Conservation (phyloP, 2,329 filamentous ascomycete genomes). For the Triangularia verruculosa region DNA sequence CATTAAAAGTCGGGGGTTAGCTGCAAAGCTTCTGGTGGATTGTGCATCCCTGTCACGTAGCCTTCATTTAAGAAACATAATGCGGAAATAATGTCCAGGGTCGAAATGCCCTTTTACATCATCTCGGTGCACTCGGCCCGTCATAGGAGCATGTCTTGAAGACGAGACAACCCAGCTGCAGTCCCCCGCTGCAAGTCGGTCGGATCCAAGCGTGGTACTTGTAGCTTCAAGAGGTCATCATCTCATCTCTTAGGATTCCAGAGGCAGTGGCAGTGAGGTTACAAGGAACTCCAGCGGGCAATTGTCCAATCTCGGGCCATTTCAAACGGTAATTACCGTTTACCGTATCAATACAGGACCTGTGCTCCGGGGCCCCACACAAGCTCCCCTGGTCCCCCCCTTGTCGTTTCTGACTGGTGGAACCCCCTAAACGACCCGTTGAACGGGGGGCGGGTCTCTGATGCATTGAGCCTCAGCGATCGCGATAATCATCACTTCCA, state of each 20-base stretch:
- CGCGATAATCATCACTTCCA: neutral
- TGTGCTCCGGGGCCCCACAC: neutral
- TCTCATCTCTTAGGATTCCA: neutral
- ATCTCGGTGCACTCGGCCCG: slow-evolving; percentile 7
- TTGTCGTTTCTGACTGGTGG: neutral
- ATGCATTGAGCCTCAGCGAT: neutral
- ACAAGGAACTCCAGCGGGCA: neutral
- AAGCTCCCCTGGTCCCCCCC: neutral
- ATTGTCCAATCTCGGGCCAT: neutral
- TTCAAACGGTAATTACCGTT: neutral
- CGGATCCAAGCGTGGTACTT: too few species aligned
- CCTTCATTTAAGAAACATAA: slow-evolving; percentile 17
- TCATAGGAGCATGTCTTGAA: slow-evolving; percentile 3
- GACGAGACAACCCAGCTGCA: too few species aligned
- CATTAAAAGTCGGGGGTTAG: slow-evolving; percentile 14
- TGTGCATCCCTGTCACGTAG: slow-evolving; percentile 14
- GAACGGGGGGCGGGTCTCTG: neutral
- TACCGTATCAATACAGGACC: neutral
- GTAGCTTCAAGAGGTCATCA: neutral
- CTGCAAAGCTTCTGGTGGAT: slow-evolving; percentile 12
- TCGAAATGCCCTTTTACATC: slow-evolving; percentile 2
- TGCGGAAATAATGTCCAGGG: slow-evolving; percentile 1
- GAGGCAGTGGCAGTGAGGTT: neutral
- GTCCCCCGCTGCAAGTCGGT: neutral
- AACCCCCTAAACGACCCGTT: neutral